A percentile compares a stretch with the other conserved stretches of the same genome.
These are phyloP conservation scores for Ramaria sp. DNA, from an alignment of 768 basidiomycete genomes.

Conservation along the genomic window DNA sequence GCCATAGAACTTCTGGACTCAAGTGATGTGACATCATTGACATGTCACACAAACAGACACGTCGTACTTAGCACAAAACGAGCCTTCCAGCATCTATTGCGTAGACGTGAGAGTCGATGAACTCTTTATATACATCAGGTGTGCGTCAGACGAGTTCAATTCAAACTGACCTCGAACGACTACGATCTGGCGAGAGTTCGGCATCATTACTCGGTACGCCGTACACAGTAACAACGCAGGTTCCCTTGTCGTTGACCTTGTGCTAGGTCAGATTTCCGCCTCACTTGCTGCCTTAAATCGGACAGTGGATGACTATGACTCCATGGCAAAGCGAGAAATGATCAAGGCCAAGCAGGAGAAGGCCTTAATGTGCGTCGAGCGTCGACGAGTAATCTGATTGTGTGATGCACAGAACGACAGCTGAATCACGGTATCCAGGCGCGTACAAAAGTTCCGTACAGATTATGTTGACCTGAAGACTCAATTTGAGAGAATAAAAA, in stretches of 20 bases:
- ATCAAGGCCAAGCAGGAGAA: constrained; percentile 96
- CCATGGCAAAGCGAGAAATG: constrained; percentile 93
- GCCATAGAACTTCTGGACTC: not conserved
- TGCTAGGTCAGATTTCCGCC: constrained; percentile 91
- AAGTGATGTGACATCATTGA: not conserved
- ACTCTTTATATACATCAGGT: constrained; percentile 89
- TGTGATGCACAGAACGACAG: not conserved
- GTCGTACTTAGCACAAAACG: not conserved
- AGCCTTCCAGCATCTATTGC: not conserved
- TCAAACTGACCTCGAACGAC: constrained; percentile 74
- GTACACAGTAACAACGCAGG: not conserved
- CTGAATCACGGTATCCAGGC: constrained; percentile 36
- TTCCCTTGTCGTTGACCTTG: not conserved
- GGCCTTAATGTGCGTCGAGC: constrained; percentile 62
- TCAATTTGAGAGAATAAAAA: constrained; percentile 75
- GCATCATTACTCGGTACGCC: constrained; percentile 73
- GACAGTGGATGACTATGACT: constrained; percentile 95
- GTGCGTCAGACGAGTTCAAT: constrained; percentile 86
- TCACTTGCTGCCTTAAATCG: constrained; percentile 89
- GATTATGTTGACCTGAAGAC: constrained; percentile 77
- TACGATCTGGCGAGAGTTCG: constrained; percentile 72
- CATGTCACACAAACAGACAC: not conserved
- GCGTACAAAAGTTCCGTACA: constrained; percentile 82
- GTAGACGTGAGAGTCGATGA: constrained; percentile 41
- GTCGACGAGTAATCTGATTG: not conserved